Conservation (phyloP, 108 stramenopile species). For the Seminavis robusta region DNA sequence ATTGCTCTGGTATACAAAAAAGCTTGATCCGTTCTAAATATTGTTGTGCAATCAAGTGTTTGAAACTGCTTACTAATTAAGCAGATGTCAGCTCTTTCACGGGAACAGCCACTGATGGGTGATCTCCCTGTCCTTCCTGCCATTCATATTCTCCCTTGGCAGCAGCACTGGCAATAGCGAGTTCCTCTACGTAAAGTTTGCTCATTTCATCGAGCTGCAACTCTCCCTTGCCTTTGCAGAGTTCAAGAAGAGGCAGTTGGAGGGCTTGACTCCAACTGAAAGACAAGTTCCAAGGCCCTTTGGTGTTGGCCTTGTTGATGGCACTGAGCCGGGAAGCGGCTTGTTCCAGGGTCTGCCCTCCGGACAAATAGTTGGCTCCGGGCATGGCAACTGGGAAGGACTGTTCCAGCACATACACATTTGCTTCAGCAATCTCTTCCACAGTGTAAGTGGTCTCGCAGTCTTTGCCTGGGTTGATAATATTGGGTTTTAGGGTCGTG, state of each 20-base stretch:
- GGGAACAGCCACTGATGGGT: too few relatives aligned
- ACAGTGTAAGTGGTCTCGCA: slow-evolving; percentile 53
- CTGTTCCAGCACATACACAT: slow-evolving; percentile 76
- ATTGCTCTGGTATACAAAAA: too few relatives aligned
- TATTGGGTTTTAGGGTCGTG: slow-evolving; percentile 88
- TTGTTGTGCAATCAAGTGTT: too few relatives aligned
- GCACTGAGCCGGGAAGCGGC: slow-evolving; percentile 79
- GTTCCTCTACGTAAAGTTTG: slow-evolving; percentile 53
- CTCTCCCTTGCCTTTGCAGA: slow-evolving; percentile 70
- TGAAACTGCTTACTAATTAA: too few relatives aligned
- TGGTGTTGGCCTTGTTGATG: slow-evolving; percentile 69
- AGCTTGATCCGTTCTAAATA: too few relatives aligned
- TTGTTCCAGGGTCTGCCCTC: slow-evolving; percentile 84
- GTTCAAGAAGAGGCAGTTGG: slow-evolving; percentile 77
- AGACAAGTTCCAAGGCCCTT: slow-evolving; percentile 52
- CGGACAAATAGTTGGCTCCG: slow-evolving; percentile 84
- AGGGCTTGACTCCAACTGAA: slow-evolving; percentile 89
- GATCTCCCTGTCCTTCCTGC: slow-evolving; percentile 31
- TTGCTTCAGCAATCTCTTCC: slow-evolving; percentile 78
- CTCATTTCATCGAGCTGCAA: slow-evolving; percentile 49
- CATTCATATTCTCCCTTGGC: slow-evolving; percentile 43
- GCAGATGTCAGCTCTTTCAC: too few relatives aligned
- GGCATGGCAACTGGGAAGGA: slow-evolving; percentile 85
- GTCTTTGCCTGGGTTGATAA: slow-evolving; percentile 82
- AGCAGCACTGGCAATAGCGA: slow-evolving; percentile 46